Percentiles rank a stretch among this genome's conserved stretches.
Conservation (phyloP, 2,329 filamentous ascomycete genomes). For the Chrysoporthe cubensis region DNA sequence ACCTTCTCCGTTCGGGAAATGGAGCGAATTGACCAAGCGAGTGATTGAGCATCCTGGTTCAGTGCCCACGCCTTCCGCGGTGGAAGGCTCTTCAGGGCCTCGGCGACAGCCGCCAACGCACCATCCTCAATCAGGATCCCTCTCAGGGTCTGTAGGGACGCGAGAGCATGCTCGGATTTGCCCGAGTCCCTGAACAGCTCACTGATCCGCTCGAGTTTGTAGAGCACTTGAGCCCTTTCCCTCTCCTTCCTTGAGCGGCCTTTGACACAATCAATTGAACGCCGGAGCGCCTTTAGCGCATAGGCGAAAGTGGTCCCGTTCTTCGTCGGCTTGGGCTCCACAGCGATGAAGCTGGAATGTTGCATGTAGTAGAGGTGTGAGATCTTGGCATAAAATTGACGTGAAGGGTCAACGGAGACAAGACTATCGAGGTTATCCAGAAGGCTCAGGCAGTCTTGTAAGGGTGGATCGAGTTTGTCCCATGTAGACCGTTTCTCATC, state of each 20-base stretch:
- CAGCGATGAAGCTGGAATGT: conserved; percentile 47
- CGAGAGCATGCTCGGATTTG: conserved; percentile 59
- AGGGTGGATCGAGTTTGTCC: conserved; percentile 59
- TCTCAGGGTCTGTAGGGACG: conserved; percentile 64
- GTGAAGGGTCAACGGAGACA: conserved; percentile 37
- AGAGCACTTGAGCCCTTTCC: conserved; percentile 61
- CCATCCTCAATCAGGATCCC: conserved; percentile 63
- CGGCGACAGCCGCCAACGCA: conserved; percentile 57
- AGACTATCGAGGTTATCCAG: conserved; percentile 55
- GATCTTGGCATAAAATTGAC: conserved; percentile 65
- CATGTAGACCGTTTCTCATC: conserved; percentile 53
- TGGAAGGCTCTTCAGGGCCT: conserved; percentile 52
- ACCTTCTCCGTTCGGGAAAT: conserved; percentile 63
- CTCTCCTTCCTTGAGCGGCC: conserved; percentile 57
- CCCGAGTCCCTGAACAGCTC: conserved; percentile 60
- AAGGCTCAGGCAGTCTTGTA: conserved; percentile 60
- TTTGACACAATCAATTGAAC: conserved; percentile 66
- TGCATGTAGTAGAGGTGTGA: conserved; percentile 74
- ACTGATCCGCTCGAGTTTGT: conserved; percentile 70
- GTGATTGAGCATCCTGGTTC: conserved; percentile 51
- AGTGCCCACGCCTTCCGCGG: conserved; percentile 58
- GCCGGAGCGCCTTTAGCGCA: conserved; percentile 60
- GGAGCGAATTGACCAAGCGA: conserved; percentile 63
- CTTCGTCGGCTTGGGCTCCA: conserved; percentile 46
- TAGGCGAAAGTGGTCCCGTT: conserved; percentile 17